These are phyloP conservation scores for Musa troglodytarum DNA, from an alignment of 176 grass and related monocot species.

Conservation along the genomic window DNA sequence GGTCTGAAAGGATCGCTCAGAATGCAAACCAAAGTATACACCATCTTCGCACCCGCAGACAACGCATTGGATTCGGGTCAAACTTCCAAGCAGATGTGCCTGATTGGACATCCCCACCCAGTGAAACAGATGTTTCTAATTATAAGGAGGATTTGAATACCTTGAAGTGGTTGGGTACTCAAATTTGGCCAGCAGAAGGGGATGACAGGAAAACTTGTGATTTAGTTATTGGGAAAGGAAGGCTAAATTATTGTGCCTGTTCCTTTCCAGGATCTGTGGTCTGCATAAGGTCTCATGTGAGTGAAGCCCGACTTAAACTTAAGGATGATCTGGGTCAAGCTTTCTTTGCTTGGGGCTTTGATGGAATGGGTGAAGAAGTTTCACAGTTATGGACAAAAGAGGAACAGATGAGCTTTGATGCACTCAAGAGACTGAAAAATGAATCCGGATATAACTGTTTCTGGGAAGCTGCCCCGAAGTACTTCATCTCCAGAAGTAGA, in stretches of 20 bases:
- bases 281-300: slow-evolving; percentile 58
- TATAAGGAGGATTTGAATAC: slow-evolving; percentile 43
- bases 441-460: slow-evolving; percentile 48
- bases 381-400: slow-evolving; percentile 38
- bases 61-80: slow-evolving; percentile 60
- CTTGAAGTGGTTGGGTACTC: slow-evolving; percentile 60
- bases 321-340: slow-evolving; percentile 69
- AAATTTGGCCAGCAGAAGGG: slow-evolving; percentile 50
- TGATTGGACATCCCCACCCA: slow-evolving; percentile 46
- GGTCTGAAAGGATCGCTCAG: slow-evolving; percentile 82
- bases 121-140: slow-evolving; percentile 30
- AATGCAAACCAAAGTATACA: slow-evolving; percentile 45
- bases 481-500: slow-evolving; percentile 46
- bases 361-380: slow-evolving; percentile 70
- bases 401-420: slow-evolving; percentile 53
- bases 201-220: slow-evolving; percentile 21
- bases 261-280: slow-evolving; percentile 44
- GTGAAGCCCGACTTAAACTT: slow-evolving; percentile 42
- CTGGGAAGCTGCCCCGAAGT: slow-evolving; percentile 45
- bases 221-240: slow-evolving; percentile 33
- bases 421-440: slow-evolving; percentile 50
- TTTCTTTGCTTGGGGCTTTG: slow-evolving; percentile 64
- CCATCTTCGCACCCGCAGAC: slow-evolving; percentile 52
- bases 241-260: slow-evolving; percentile 47
- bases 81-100: slow-evolving; percentile 78